A percentile compares a stretch with the other conserved stretches of the same genome.
Conservation (phyloP, 768 basidiomycete species). For the Lactarius indigo region DNA sequence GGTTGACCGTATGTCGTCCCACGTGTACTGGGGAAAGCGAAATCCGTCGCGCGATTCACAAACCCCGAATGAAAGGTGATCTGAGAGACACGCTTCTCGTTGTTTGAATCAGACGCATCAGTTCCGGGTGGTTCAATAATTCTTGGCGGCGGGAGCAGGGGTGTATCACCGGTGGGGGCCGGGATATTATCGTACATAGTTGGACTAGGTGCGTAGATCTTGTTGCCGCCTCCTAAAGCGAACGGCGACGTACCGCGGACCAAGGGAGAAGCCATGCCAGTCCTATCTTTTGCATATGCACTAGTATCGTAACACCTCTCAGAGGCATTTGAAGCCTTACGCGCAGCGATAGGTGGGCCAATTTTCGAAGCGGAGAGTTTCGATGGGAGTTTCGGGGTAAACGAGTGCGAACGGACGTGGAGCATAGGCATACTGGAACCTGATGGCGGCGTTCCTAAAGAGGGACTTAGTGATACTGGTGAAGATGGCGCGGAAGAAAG, state of each 20-base stretch:
- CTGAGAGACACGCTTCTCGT: slow-evolving; percentile 66
- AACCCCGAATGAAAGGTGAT: slow-evolving; percentile 74
- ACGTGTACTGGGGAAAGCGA: slow-evolving; percentile 35
- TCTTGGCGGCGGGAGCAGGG: slow-evolving; percentile 48
- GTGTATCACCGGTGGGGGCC: slow-evolving; percentile 28
- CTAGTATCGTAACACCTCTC: slow-evolving; percentile 15
- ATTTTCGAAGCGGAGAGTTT: slow-evolving; percentile 58
- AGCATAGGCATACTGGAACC: slow-evolving; percentile 27
- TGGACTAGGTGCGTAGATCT: slow-evolving; percentile 20
- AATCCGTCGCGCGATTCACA: slow-evolving; percentile 62
- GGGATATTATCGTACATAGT: slow-evolving; percentile 23
- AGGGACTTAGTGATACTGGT: slow-evolving; percentile 34
- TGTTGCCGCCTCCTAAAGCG: slow-evolving; percentile 28
- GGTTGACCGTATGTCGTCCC: slow-evolving; percentile 29
- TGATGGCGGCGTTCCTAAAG: slow-evolving; percentile 26
- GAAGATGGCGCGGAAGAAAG: slow-evolving; percentile 24
- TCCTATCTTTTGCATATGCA: neutral
- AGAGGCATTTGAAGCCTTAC: slow-evolving; percentile 39
- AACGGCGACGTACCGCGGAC: slow-evolving; percentile 33
- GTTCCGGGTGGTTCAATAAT: slow-evolving; percentile 40
- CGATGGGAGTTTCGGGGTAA: slow-evolving; percentile 67
- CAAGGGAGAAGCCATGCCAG: neutral
- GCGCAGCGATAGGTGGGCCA: slow-evolving; percentile 44
- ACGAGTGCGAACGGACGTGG: slow-evolving; percentile 65
- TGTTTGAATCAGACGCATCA: slow-evolving; percentile 31